Evolutionary conservation across 768 basidiomycete genomes (phyloP), one percentile per base, ranked within the genome.

Genomic region (Naganishia randhawae): DNA sequence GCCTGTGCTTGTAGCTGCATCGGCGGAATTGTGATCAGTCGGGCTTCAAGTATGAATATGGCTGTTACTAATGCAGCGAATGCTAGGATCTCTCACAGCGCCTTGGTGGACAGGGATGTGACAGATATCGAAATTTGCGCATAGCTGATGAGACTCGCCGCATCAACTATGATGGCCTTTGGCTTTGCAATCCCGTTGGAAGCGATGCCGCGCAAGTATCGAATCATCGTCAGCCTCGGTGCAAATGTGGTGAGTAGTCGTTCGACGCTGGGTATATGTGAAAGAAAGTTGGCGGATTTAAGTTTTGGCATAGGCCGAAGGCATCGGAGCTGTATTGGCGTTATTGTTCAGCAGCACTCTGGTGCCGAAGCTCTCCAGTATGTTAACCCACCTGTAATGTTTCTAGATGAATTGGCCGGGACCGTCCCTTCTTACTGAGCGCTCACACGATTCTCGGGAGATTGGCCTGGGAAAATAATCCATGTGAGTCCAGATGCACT

Each of bases 401-500:
- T 11, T 55, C 9, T 22, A 55, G 53, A 31, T 55, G 53, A 31
- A 55, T 31, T 55, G 53, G 53, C 10, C 22, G 6, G 53, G 53
- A 32, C n/a, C 33, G 33, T 25, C 6, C 22, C 11, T 31, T 55
- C 9, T 55, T 55, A 10, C 10, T 6, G 7, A 22, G 11, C 33
- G 9, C 29, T 27, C 27, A 29, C 13, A 35, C 33, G 9, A 29
- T 35, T 16, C 33, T 55, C 16, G 9, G 8, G 9, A 32, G 29
- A 10, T 32, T 55, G 6, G 33, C 53, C 11, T 55, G 53, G 53
- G 53, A 6, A 22, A 35, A 27, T 16, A 55, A 55, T 55, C 53
- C 53, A 7, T 55, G 53, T 55, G 25, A 14, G 53, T 55, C 53
- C n/a, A n/a, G n/a, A n/a, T n/a, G n/a, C n/a, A n/a, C n/a, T n/a